Evolutionary conservation across 192 early-diverging fungal species (phyloP), one percentile per base, ranked within the genome.

Genomic region (Backusella tuberculispora): DNA sequence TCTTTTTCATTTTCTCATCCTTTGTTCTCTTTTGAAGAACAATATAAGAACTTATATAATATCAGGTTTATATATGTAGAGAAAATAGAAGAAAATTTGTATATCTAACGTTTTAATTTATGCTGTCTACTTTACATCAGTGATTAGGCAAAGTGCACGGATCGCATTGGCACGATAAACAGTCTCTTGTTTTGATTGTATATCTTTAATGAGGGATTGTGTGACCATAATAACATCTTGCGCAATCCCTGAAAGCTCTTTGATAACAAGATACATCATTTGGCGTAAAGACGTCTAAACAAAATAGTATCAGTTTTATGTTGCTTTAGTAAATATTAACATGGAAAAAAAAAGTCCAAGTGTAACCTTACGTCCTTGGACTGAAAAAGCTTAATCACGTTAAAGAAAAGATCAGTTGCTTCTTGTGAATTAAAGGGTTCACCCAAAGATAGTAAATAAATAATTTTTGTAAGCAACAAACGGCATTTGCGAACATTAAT

Each of bases 201-300:
- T 97, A 81, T 99, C 98, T 80, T 96, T 95, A 83, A 96, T 97
- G 45, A 99, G 81, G 63, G 91, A 93, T 72, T 93, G 93, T 12
- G 96, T 99, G 48, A 97, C 96, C 94, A 99, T 97, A 75, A 98
- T 95, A 15, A 97, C 95, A 87, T 99, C 94, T 80, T 98, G 94
- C 26, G 97, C 96, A 69, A 96, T 90, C 26, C 85, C 90, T 68
- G 95, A 90, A 19, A 99, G 88, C 82, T 99, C 97, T 82, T 98
- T 98, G 85, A 99, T 99, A 38, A 95, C 91, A 72, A 99, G 85
- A 74, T 98, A 98, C 66, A 98, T 92, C 93, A 97, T 96, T 86
- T 99, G 97, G 56, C 98, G 92, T 77, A 99, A 82, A 21, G 95
- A 87, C 73, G 93, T 94, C 94, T 95, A 85, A 63, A 43, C 24